Percentiles rank a stretch among this genome's conserved stretches.
phyloP scores from a whole-genome alignment of 495 filamentous ascomycete genomes.

The Saxophila tyrrhenica region DNA sequence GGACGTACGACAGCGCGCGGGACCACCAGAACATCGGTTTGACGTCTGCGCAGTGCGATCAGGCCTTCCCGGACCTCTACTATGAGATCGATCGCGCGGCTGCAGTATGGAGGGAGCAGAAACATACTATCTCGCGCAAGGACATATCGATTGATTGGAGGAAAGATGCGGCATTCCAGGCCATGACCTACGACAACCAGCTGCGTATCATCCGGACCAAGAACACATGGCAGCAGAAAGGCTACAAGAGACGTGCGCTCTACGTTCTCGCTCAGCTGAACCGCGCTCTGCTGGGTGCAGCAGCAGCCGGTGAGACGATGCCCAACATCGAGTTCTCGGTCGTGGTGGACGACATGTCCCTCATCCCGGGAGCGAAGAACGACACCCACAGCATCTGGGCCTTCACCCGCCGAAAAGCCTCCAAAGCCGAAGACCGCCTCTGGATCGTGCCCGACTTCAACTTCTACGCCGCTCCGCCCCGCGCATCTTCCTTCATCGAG shows the following conservation, averaged over 20 bases:
- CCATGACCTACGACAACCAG: conserved; percentile 27
- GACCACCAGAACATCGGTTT: conserved; percentile 11
- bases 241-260: conserved; percentile 36
- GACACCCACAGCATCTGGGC: conserved; percentile 36
- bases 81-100: conserved; percentile 14
- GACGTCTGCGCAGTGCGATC: conserved; percentile 8
- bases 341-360: conserved; percentile 40
- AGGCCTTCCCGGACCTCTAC: conserved; percentile 14
- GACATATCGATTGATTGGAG: conserved; percentile 1
- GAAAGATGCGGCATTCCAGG: background rate
- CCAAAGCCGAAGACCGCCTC: conserved; percentile 31
- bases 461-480: conserved; percentile 57
- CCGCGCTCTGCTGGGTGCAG: conserved; percentile 36
- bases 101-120: background rate
- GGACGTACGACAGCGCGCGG: conserved; percentile 6
- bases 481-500: conserved; percentile 36
- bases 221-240: conserved; percentile 16
- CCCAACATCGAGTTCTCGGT: conserved; percentile 56
- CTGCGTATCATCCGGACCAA: conserved; percentile 12
- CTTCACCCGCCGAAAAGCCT: conserved; percentile 30
- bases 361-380: conserved; percentile 20
- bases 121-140: background rate
- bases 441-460: conserved; percentile 76
- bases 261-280: conserved; percentile 30
- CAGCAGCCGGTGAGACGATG: conserved; percentile 16